Base-by-base conservation (phyloP, 495 filamentous ascomycete species). In the Neurospora tetraspora region DNA sequence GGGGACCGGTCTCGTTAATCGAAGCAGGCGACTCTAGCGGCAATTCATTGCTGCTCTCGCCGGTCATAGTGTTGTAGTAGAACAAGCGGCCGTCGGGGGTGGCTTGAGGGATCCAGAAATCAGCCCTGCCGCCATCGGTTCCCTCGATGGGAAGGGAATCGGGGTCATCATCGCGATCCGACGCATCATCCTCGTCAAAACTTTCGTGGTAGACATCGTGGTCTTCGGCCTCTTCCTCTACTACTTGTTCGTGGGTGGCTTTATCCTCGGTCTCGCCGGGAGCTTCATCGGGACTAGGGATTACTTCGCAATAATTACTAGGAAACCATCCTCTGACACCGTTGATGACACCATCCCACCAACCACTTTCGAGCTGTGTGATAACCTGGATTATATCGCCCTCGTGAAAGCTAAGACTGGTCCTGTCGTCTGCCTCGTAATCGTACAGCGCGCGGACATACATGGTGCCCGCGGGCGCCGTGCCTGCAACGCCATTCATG, bases 331-430 rank as follows among this genome's bases (percentile, higher is more conserved):
- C 96, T 75, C 96, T 90, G 72, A 95, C 90, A 65, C 92, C 94
- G 74, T 94, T 91, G 78, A 98, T 95, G 45, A 98, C 93, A 11
- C 96, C 96, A 83, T 99, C 96, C 96, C 96, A 99, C 96, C 96
- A 99, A 10, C 96, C 96, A 74, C 94, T 98, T 77, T 98, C 96
- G 53, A 99, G 86, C 81, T 97, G 94, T 72, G 97, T 99, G 73
- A 99, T 91, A 76, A 99, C 96, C 83, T 98, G 94, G 73, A 99
- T 98, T 72, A 97, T 89, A 79, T 98, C 96, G 74, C 96, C 96
- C 77, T 95, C 91, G 73, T 90, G 92, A 80, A 99, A 98, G 83
- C 94, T 98, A 77, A 99, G 84, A 83, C 94, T 98, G 45, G 96
- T 98, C 75, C 92, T 90, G 83, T 99, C 96, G 81, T 98, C 94